Percentiles rank a stretch among this genome's conserved stretches.
These are phyloP conservation scores for Ustilago trichophora DNA, from an alignment of 1,284 basidiomycete species.

Conservation along the genomic window DNA sequence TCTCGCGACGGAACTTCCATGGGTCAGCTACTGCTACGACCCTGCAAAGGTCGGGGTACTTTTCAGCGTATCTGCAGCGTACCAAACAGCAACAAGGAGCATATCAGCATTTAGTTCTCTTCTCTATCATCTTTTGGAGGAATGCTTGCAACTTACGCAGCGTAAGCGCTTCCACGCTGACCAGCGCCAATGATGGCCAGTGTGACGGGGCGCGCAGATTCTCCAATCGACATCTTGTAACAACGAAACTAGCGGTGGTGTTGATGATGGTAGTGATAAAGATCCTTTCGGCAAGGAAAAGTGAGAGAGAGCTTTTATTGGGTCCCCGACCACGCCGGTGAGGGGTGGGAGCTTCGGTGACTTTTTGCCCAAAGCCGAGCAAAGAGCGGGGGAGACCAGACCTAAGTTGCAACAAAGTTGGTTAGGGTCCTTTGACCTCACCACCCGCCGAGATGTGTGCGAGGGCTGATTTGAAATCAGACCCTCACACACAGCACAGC, in stretches of 20 bases:
- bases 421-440: no score
- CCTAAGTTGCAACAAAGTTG: no score
- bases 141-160: slow-evolving; percentile 22
- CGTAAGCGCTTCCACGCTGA: slow-evolving; percentile 35
- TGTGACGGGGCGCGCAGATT: slow-evolving; percentile 22
- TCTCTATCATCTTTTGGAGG: background rate
- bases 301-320: slow-evolving; percentile 3
- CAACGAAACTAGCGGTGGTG: no score
- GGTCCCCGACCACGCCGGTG: no score
- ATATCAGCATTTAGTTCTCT: background rate
- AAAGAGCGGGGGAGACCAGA: no score
- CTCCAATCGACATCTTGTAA: slow-evolving; percentile 37
- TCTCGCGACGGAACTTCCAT: slow-evolving; percentile 35
- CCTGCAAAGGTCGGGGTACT: slow-evolving; percentile 22
- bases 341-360: no score
- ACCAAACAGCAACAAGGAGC: background rate
- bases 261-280: background rate
- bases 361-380: no score
- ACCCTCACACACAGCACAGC: slow-evolving; percentile 4
- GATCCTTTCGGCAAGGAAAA: background rate
- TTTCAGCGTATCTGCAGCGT: slow-evolving; percentile 17
- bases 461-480: no score
- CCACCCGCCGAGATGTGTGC: no score
- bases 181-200: slow-evolving; percentile 38
- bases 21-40: slow-evolving; percentile 37